Evolutionary conservation across 2,329 filamentous ascomycete species (phyloP).

Genomic region (Mycosphaerella sp.): DNA sequence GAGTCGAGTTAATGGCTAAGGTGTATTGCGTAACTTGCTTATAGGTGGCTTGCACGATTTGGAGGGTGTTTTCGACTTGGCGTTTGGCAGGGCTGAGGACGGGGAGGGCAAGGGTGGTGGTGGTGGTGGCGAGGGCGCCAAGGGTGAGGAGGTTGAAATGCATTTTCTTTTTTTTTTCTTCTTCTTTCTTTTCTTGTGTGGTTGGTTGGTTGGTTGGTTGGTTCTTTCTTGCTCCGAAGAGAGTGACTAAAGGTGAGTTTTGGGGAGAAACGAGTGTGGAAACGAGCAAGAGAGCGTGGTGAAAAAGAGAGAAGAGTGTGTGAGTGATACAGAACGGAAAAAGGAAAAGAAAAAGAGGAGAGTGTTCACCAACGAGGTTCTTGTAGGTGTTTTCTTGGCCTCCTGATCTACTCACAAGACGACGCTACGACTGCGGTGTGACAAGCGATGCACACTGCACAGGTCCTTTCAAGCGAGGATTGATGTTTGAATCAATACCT

Average conservation of each 20-base stretch:
- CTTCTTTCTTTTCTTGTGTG: background rate
- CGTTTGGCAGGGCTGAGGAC: slow-evolving; percentile 12
- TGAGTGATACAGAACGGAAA: too few relatives aligned
- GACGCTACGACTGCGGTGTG: background rate
- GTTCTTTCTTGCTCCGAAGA: too few relatives aligned
- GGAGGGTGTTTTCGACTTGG: slow-evolving; percentile 10
- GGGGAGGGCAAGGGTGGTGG: slow-evolving; percentile 16
- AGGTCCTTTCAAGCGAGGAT: background rate
- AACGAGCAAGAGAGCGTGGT: slow-evolving; percentile 1
- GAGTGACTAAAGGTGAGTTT: too few relatives aligned
- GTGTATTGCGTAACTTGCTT: slow-evolving; percentile 11
- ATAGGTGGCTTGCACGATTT: slow-evolving; percentile 11
- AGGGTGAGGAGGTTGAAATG: slow-evolving; percentile 19
- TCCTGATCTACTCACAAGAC: background rate
- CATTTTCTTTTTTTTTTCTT: slow-evolving; percentile 15
- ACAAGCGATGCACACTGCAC: background rate
- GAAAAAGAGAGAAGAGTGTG: background rate
- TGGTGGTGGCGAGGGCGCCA: slow-evolving; percentile 15
- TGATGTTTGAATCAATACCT: slow-evolving; percentile 3
- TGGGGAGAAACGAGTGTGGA: background rate
- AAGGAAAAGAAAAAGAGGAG: too few relatives aligned
- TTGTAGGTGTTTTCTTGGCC: slow-evolving; percentile 5
- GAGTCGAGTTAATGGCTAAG: slow-evolving; percentile 8
- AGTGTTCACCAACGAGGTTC: background rate
- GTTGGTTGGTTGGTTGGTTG: too few relatives aligned